Percentiles rank a stretch among this genome's conserved stretches.
phyloP scores from a whole-genome alignment of 371 early-diverging fungal species.

The Mucor sp. region DNA sequence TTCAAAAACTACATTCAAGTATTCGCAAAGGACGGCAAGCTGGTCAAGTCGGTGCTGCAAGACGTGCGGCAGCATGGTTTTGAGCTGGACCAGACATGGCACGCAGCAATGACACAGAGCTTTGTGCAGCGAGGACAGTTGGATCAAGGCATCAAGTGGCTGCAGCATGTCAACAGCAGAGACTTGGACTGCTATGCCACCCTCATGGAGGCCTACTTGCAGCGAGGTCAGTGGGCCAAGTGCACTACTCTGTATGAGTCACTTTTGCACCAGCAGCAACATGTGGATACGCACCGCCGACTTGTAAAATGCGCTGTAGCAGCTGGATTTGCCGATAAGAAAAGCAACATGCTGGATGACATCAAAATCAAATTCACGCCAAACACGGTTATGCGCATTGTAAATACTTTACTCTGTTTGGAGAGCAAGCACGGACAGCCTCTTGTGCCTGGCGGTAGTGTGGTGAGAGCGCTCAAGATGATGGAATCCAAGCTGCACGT shows the following conservation, averaged over 20 bases:
- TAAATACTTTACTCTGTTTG: constrained; percentile 15
- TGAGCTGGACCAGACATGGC: constrained; percentile 3
- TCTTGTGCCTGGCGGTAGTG: constrained; percentile 18
- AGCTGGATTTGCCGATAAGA: constrained; percentile 11
- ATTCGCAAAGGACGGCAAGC: constrained; percentile 9
- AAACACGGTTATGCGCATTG: constrained; percentile 27
- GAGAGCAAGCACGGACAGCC: constrained; percentile 8
- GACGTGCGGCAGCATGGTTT: constrained; percentile 20
- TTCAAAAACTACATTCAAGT: constrained; percentile 28
- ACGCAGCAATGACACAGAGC: constrained; percentile 22
- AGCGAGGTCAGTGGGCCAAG: constrained; percentile 20
- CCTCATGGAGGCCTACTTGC: constrained; percentile 30
- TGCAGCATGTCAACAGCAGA: constrained; percentile 4
- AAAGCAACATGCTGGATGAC: neutral
- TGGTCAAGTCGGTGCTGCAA: constrained; percentile 13
- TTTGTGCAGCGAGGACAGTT: constrained; percentile 25
- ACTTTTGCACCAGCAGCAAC: neutral
- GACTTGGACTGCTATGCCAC: constrained; percentile 33
- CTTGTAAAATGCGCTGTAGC: constrained; percentile 29
- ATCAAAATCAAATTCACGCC: constrained; percentile 23
- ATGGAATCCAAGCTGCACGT: constrained; percentile 32
- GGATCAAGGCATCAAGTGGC: constrained; percentile 19
- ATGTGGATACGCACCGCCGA: constrained; percentile 25
- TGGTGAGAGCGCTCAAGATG: constrained; percentile 25
- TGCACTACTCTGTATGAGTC: constrained; percentile 17